These are phyloP conservation scores for Hypoxylon sp. DNA, from an alignment of 2,329 filamentous ascomycete genomes.

Conservation along the genomic window DNA sequence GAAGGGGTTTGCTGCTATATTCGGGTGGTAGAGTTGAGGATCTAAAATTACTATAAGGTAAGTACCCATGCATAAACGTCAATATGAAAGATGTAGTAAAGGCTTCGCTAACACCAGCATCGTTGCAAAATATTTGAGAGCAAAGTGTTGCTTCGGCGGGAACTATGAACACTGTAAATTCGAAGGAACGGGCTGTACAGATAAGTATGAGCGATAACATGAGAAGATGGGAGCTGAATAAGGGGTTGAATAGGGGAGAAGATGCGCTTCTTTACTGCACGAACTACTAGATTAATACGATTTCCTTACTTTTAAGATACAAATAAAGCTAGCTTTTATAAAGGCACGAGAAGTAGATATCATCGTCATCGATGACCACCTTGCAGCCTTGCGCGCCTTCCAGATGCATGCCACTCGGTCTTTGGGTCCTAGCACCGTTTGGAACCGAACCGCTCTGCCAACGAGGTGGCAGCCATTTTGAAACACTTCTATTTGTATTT, in stretches of 20 bases:
- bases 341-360: not conserved
- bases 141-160: not conserved
- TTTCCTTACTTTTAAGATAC: too few species aligned
- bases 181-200: not conserved
- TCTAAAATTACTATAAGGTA: too few species aligned
- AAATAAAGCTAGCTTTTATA: too few species aligned
- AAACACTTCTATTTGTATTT: not conserved
- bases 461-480: not conserved
- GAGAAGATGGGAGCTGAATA: too few species aligned
- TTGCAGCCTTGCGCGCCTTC: not conserved
- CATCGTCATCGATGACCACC: not conserved
- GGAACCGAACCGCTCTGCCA: not conserved
- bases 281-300: too few species aligned
- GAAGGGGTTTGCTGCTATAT: too few species aligned
- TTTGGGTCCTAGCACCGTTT: not conserved
- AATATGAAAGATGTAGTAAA: not conserved
- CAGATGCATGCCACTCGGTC: not conserved
- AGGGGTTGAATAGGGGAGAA: too few species aligned
- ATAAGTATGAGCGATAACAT: not conserved
- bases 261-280: too few species aligned
- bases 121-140: not conserved
- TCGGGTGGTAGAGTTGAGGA: too few species aligned
- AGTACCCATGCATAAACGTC: too few species aligned
- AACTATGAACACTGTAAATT: not conserved
- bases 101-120: not conserved